Evolutionary conservation across 2,329 filamentous ascomycete species (phyloP).

Genomic region (Aspergillus sp.): DNA sequence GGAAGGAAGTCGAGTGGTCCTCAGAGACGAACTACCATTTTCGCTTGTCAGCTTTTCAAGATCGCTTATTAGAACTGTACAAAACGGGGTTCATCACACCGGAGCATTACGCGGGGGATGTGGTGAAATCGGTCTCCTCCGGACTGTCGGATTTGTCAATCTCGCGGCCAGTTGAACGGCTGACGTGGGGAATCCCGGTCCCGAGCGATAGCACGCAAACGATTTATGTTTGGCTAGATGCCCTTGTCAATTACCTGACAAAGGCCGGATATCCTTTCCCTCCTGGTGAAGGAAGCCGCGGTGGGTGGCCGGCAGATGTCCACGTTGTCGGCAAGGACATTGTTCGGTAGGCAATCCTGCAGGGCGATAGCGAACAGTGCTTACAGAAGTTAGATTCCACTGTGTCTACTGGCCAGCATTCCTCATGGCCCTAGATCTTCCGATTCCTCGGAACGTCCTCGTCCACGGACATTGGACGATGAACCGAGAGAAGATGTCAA

Average conservation of each 20-base stretch:
- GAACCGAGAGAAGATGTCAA: constrained; percentile 91
- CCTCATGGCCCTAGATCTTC: constrained; percentile 81
- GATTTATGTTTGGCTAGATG: constrained; percentile 98
- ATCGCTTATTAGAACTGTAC: constrained; percentile 79
- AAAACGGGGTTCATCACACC: constrained; percentile 78
- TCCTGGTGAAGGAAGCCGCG: constrained; percentile 60
- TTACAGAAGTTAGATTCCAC: constrained; percentile 63
- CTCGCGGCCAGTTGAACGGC: constrained; percentile 73
- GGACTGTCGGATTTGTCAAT: constrained; percentile 86
- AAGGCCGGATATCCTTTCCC: constrained; percentile 78
- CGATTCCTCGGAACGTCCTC: constrained; percentile 74
- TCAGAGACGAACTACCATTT: constrained; percentile 96
- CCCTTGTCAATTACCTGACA: constrained; percentile 89
- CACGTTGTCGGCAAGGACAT: constrained; percentile 98
- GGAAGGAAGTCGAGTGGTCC: constrained; percentile 91
- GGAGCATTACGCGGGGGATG: constrained; percentile 69
- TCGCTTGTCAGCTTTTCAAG: constrained; percentile 76
- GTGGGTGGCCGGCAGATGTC: constrained; percentile 85
- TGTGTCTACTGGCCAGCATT: constrained; percentile 98
- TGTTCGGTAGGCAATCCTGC: constrained; percentile 54
- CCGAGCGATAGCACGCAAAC: constrained; percentile 83
- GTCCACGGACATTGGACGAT: constrained; percentile 97
- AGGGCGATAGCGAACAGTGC: not conserved
- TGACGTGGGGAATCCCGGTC: constrained; percentile 86
- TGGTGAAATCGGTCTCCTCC: constrained; percentile 72